Evolutionary conservation across 805 yeast species (phyloP).

Genomic region (Saturnispora zaruensis): DNA sequence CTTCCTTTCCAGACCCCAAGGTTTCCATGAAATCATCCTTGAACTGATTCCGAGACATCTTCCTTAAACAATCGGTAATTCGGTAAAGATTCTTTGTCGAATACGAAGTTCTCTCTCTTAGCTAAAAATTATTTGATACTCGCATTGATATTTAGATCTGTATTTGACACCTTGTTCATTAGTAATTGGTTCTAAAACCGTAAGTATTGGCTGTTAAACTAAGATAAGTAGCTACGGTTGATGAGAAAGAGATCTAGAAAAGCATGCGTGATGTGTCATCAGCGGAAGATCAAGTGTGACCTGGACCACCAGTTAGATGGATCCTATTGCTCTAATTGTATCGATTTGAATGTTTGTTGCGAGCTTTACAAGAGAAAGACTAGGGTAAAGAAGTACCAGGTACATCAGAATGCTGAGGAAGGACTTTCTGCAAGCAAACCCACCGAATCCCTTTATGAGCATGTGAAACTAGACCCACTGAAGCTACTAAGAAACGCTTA

Average conservation of each 20-base stretch:
- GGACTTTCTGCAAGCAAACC: constrained; percentile 5
- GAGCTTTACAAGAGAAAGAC: constrained; percentile 61
- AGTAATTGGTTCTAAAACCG: background rate
- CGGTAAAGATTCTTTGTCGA: background rate
- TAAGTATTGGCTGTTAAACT: background rate
- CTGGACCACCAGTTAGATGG: constrained; percentile 34
- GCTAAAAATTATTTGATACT: background rate
- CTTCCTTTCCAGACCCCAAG: constrained; percentile 9
- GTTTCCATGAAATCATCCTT: constrained; percentile 17
- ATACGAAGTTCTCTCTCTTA: background rate
- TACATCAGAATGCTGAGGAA: constrained; percentile 14
- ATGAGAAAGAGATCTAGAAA: constrained; percentile 53
- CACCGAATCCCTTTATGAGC: constrained; percentile 7
- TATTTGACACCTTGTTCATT: background rate
- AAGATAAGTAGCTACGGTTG: background rate
- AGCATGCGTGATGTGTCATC: constrained; percentile 72
- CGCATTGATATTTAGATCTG: background rate
- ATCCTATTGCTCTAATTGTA: constrained; percentile 57
- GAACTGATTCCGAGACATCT: background rate
- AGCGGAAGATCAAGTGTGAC: constrained; percentile 75
- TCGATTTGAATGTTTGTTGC: constrained; percentile 61
- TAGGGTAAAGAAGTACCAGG: constrained; percentile 37
- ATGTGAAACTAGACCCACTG: constrained; percentile 16
- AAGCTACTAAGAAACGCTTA: constrained; percentile 5
- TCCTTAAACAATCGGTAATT: background rate